Evolutionary conservation across 192 early-diverging fungal genomes (phyloP), one percentile per base, ranked within the genome.

Genomic region (Coemansia sp.): DNA sequence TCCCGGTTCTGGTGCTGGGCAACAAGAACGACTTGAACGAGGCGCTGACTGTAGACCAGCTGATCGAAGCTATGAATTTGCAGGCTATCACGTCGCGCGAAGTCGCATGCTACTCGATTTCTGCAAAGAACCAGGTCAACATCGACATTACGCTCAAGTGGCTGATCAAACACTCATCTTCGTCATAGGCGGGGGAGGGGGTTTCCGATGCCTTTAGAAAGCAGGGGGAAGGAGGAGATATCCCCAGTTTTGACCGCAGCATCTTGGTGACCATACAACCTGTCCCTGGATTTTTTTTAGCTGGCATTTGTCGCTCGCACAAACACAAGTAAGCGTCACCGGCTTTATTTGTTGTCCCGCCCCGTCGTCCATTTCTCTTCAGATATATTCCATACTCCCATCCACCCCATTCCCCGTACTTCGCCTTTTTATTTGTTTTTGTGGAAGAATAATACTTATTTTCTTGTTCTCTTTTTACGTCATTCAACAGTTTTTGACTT

Each of bases 71-170:
- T 44, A 85, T 99, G 93, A 90, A 92, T 59, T 83, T 99, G 68
- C 92, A 94, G 76, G 85, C 88, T 16, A 96, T 98, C 71, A 90
- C 90, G 24, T 90, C 90, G 68, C 88, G 98, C 21, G 98, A 99
- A 77, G 96, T 99, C 34, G 92, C 94, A 9, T 98, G 95, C 84
- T 99, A 99, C 78, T 97, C 95, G 11, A 96, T 98, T 64, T 98
- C 96, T 16, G 95, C 96, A 33, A 98, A 98, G 84, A 98, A 98
- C 70, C 88, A 94, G 69, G 90, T 94, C 71, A 98, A 98, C 75
- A 99, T 99, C 68, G 98, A 99, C 78, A 85, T 95, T 39, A 98
- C 94, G 18, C 84, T 99, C 38, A 91, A 97, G 68, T 99, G 97
- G 97, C 81, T 98, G 70, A 97, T 95, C 72, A 94, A 96, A 85